These are phyloP conservation scores for Yamadazyma diddensiae DNA, from an alignment of 1,139 yeast species.

Conservation along the genomic window DNA sequence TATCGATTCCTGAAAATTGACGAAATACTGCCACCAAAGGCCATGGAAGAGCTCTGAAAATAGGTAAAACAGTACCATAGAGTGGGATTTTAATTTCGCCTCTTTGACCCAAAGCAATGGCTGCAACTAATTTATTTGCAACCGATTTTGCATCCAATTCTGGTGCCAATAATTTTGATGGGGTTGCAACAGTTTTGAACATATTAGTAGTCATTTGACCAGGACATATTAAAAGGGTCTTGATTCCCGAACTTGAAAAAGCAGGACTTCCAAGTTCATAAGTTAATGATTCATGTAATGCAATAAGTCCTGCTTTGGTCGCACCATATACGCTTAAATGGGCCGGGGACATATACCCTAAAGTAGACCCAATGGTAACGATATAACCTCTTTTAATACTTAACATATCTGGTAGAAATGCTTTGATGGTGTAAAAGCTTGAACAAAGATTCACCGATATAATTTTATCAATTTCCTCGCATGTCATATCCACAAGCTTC, in stretches of 20 bases:
- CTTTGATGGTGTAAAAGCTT: constrained; percentile 65
- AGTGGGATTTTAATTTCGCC: constrained; percentile 74
- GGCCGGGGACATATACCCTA: constrained; percentile 86
- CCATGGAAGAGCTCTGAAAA: constrained; percentile 73
- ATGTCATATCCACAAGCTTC: constrained; percentile 49
- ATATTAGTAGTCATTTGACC: constrained; percentile 77
- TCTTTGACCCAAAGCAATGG: constrained; percentile 57
- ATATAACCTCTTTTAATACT: constrained; percentile 65
- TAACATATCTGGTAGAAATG: constrained; percentile 73
- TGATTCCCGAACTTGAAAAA: constrained; percentile 49
- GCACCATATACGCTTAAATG: constrained; percentile 83
- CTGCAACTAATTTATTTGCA: constrained; percentile 55
- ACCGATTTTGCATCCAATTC: constrained; percentile 66
- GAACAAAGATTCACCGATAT: constrained; percentile 67
- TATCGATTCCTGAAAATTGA: constrained; percentile 60
- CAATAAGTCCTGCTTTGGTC: constrained; percentile 80
- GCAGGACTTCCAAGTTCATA: constrained; percentile 63
- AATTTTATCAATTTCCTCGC: constrained; percentile 57
- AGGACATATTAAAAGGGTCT: constrained; percentile 76
- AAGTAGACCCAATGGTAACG: constrained; percentile 75
- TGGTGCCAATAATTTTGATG: constrained; percentile 75
- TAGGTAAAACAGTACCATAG: constrained; percentile 70
- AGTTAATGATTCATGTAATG: constrained; percentile 78
- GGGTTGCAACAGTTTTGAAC: constrained; percentile 71
- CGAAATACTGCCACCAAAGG: constrained; percentile 58